A percentile compares a stretch with the other conserved stretches of the same genome.
Conservation (phyloP, 192 early-diverging fungal genomes). For the Spinellus fusiger region DNA sequence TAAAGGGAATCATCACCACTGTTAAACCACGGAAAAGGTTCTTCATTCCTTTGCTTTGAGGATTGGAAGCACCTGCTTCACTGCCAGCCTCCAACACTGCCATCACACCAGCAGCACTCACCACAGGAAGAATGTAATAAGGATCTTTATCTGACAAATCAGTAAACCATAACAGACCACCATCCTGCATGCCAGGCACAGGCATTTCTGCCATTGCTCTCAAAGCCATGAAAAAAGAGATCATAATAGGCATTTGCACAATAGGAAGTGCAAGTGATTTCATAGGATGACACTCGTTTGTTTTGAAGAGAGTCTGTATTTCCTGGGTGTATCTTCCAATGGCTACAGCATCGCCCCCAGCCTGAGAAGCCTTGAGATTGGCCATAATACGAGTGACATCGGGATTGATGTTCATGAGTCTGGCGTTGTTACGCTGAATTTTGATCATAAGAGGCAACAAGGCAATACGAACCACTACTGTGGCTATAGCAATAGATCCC, state of each 20-base stretch:
- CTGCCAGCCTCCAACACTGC: conserved; percentile 57
- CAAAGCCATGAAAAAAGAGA: conserved; percentile 80
- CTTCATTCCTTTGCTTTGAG: conserved; percentile 35
- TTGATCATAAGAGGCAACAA: conserved; percentile 71
- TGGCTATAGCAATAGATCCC: conserved; percentile 73
- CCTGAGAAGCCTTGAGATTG: conserved; percentile 54
- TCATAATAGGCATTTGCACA: conserved; percentile 75
- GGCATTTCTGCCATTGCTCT: conserved; percentile 73
- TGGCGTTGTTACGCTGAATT: conserved; percentile 62
- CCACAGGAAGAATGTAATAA: conserved; percentile 72
- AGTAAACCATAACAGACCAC: conserved; percentile 79
- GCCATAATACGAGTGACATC: conserved; percentile 58
- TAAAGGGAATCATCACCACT: conserved; percentile 39
- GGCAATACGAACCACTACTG: conserved; percentile 59
- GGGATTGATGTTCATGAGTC: conserved; percentile 68
- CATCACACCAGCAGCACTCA: conserved; percentile 64
- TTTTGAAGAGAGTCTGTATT: conserved; percentile 54
- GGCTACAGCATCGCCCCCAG: conserved; percentile 48
- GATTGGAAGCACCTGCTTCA: conserved; percentile 34
- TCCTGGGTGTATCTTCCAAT: conserved; percentile 49
- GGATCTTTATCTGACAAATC: conserved; percentile 82
- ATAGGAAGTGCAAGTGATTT: conserved; percentile 54
- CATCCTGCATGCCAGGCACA: conserved; percentile 73
- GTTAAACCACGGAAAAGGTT: conserved; percentile 41
- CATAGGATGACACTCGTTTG: conserved; percentile 58